Evolutionary conservation across 2,329 filamentous ascomycete species (phyloP).

Genomic region (Endocalyx cinctus): DNA sequence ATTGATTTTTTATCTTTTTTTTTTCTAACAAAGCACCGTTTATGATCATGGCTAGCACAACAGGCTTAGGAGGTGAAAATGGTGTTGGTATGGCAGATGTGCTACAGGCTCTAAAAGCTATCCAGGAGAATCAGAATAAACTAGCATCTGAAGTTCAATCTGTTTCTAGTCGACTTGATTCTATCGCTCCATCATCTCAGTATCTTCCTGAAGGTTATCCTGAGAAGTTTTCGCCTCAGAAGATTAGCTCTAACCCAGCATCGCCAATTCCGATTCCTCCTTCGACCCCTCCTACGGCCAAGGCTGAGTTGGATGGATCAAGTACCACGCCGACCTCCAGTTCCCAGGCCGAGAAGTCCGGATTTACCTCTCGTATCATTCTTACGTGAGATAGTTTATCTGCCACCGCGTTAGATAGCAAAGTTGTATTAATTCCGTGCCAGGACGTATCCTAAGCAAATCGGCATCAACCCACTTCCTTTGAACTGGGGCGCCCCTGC

Average conservation of each 20-base stretch:
- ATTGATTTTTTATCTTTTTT: slow-evolving; percentile 4
- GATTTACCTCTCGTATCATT: slow-evolving; percentile 50
- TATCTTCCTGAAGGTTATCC: slow-evolving; percentile 12
- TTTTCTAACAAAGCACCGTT: slow-evolving; percentile 3
- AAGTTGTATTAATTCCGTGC: slow-evolving; percentile 8
- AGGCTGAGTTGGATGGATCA: no score
- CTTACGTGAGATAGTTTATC: slow-evolving; percentile 39
- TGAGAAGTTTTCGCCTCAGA: slow-evolving; percentile 14
- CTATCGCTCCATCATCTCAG: slow-evolving; percentile 16
- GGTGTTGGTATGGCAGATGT: slow-evolving; percentile 21
- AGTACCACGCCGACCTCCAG: slow-evolving; percentile 18
- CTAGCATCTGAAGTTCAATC: slow-evolving; percentile 22
- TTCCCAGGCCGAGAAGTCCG: slow-evolving; percentile 33
- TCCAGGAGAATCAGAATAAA: slow-evolving; percentile 24
- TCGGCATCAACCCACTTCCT: slow-evolving; percentile 84
- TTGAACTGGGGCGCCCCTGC: slow-evolving; percentile 84
- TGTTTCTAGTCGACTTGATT: slow-evolving; percentile 24
- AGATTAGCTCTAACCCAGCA: no score
- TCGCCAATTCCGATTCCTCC: no score
- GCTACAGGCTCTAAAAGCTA: slow-evolving; percentile 22
- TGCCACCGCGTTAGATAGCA: neutral
- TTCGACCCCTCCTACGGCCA: slow-evolving; percentile 11
- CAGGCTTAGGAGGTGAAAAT: no score
- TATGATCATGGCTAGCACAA: slow-evolving; percentile 21
- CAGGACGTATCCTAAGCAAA: slow-evolving; percentile 86